A percentile compares a stretch with the other conserved stretches of the same genome.
phyloP scores from a whole-genome alignment of 2,329 filamentous ascomycete species.

The Penicillium sp. region DNA sequence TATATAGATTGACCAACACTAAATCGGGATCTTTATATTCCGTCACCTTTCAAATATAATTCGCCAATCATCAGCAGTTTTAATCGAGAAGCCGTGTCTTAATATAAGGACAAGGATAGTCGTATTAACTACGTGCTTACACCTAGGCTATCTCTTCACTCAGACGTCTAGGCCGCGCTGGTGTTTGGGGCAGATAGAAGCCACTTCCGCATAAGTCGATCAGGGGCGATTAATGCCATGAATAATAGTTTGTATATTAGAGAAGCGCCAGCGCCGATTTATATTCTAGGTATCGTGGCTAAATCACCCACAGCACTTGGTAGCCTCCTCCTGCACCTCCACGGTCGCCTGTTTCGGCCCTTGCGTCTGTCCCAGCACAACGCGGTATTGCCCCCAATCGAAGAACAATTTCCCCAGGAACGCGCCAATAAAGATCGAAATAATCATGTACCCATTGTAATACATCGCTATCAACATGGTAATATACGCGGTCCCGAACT shows the following conservation, averaged over 20 bases:
- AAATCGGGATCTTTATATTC: no score
- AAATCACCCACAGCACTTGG: constrained; percentile 17
- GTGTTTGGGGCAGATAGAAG: no score
- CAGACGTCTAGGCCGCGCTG: no score
- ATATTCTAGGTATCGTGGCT: background rate
- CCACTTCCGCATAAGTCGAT: no score
- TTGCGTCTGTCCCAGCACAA: constrained; percentile 17
- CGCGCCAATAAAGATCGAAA: constrained; percentile 22
- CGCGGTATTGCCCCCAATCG: constrained; percentile 20
- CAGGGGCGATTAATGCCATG: no score
- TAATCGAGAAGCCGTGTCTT: no score
- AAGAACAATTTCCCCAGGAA: constrained; percentile 22
- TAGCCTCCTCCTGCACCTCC: constrained; percentile 11
- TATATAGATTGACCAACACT: no score
- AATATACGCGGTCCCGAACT: constrained; percentile 21
- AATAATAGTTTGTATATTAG: background rate
- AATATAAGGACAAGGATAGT: no score
- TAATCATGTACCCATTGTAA: constrained; percentile 24
- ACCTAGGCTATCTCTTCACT: no score
- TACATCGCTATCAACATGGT: constrained; percentile 23
- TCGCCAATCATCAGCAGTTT: no score
- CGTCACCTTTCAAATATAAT: no score
- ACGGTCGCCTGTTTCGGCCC: constrained; percentile 2
- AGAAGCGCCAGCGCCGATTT: background rate
- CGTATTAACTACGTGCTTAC: no score